phyloP scores from a whole-genome alignment of 2,329 filamentous ascomycete species.

The Cryphonectria nitschkei region DNA sequence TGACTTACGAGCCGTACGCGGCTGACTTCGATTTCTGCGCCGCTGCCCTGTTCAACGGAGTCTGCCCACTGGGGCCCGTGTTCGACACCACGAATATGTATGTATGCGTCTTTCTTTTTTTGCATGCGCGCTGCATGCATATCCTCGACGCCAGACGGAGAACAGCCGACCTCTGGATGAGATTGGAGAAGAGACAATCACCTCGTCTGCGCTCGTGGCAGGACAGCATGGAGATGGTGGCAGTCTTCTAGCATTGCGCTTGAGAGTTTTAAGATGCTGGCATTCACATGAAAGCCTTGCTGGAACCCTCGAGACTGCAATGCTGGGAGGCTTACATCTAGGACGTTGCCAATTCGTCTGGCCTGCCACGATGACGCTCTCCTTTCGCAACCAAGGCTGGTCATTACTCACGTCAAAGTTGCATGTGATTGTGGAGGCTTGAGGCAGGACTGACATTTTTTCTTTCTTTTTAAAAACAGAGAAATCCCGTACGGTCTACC shows the following conservation, averaged over 20 bases:
- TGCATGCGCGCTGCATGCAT: conserved; percentile 1
- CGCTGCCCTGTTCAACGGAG: conserved; percentile 57
- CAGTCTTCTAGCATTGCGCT: conserved; percentile 7
- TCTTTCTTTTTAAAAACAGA: background rate
- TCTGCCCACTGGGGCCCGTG: conserved; percentile 76
- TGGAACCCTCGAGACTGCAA: background rate
- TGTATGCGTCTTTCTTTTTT: conserved; percentile 30
- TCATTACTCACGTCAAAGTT: background rate
- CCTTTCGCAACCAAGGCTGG: background rate
- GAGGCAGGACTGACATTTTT: background rate
- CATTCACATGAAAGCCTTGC: background rate
- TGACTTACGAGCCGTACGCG: conserved; percentile 74
- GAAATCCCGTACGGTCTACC: conserved; percentile 57
- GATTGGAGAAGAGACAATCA: background rate
- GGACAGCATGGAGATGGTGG: conserved; percentile 15
- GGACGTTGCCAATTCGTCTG: too few relatives aligned
- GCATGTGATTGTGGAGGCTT: background rate
- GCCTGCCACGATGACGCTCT: background rate
- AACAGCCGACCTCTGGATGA: conserved; percentile 4
- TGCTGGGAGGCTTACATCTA: background rate
- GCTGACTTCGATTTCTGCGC: conserved; percentile 68
- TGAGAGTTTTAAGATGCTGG: conserved; percentile 24
- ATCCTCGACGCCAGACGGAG: background rate
- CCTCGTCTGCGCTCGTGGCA: background rate
- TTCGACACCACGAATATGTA: conserved; percentile 58